These are phyloP conservation scores for Strombidium stylifer DNA, from an alignment of 73 alveolate genomes.

Conservation along the genomic window DNA sequence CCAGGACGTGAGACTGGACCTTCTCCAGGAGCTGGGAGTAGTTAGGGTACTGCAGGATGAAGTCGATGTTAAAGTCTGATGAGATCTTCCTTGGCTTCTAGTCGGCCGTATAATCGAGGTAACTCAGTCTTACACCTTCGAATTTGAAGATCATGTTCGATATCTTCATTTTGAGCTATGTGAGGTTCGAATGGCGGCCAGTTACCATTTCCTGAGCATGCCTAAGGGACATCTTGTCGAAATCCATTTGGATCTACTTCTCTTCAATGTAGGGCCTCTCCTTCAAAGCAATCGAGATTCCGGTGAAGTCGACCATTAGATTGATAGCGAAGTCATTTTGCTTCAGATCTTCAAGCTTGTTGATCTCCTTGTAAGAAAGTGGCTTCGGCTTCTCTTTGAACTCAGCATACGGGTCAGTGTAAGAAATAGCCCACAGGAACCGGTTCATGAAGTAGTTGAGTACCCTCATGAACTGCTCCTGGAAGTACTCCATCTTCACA, in stretches of 20 bases:
- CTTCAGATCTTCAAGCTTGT: constrained; percentile 14
- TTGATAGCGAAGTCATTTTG: background rate
- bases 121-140: no score
- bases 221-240: constrained; percentile 18
- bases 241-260: constrained; percentile 13
- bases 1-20: constrained; percentile 27
- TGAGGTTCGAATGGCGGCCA: background rate
- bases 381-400: background rate
- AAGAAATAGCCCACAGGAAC: constrained; percentile 44
- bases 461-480: constrained; percentile 36
- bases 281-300: constrained; percentile 29
- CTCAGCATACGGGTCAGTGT: constrained; percentile 32
- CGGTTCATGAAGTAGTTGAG: constrained; percentile 41
- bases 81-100: no score
- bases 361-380: background rate
- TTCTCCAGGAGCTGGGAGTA: background rate
- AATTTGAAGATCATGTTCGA: constrained; percentile 5
- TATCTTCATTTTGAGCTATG: background rate
- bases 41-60: no score
- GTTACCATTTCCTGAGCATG: background rate
- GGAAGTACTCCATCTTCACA: constrained; percentile 8
- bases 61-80: no score
- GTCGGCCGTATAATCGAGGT: no score
- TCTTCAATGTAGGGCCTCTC: constrained; percentile 44
- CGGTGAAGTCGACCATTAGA: constrained; percentile 20